Evolutionary conservation across 2,329 filamentous ascomycete species (phyloP).

Genomic region (Pezicula carpinea): DNA sequence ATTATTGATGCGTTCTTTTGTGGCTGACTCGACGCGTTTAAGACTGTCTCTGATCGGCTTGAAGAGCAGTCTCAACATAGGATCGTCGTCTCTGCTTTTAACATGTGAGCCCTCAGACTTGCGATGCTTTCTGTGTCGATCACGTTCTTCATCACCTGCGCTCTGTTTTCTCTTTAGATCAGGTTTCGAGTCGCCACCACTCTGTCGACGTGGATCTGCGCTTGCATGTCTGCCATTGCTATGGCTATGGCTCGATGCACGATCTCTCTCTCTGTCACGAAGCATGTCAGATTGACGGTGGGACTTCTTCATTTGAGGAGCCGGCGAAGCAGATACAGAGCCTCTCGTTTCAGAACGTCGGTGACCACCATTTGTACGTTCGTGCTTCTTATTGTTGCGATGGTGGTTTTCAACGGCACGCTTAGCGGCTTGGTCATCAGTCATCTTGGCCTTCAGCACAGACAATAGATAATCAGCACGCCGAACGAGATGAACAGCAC

Average conservation of each 20-base stretch:
- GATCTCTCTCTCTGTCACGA: constrained; percentile 44
- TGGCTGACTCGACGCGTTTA: constrained; percentile 54
- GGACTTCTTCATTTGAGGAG: constrained; percentile 47
- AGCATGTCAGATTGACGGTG: constrained; percentile 30
- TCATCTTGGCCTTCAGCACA: constrained; percentile 84
- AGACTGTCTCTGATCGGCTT: constrained; percentile 58
- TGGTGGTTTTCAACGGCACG: constrained; percentile 87
- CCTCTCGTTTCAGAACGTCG: constrained; percentile 53
- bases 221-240: constrained; percentile 39
- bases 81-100: constrained; percentile 16
- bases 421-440: constrained; percentile 69
- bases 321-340: constrained; percentile 68
- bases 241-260: constrained; percentile 39
- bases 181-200: constrained; percentile 19
- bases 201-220: constrained; percentile 17
- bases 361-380: constrained; percentile 48
- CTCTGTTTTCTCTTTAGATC: constrained; percentile 60
- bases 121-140: constrained; percentile 46
- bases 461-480: constrained; percentile 92
- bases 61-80: constrained; percentile 40
- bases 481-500: constrained; percentile 94
- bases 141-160: constrained; percentile 42
- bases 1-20: constrained; percentile 56
- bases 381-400: constrained; percentile 81
- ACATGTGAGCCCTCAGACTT: constrained; percentile 44